These are phyloP conservation scores for Botrytis elliptica DNA, from an alignment of 2,329 filamentous ascomycete species.

Conservation along the genomic window DNA sequence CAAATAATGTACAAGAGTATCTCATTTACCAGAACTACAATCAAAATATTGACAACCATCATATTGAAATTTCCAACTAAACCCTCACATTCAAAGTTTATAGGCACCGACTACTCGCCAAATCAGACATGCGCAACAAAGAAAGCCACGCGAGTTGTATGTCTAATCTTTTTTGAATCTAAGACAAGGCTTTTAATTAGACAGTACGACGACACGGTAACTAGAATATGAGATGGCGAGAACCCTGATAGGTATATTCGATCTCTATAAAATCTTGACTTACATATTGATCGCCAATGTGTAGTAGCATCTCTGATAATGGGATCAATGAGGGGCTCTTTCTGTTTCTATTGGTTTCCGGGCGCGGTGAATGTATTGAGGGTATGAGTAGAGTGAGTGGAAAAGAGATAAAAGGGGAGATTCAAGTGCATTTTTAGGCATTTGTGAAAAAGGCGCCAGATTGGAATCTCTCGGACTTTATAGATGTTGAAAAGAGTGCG, in stretches of 20 bases:
- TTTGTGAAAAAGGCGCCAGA: background rate
- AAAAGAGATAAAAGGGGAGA: background rate
- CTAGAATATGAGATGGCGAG: background rate
- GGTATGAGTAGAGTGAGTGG: background rate
- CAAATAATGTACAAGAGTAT: background rate
- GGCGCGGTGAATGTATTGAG: background rate
- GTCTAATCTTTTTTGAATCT: background rate
- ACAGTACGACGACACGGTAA: background rate
- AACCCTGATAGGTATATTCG: background rate
- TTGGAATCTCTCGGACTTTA: fast-evolving
- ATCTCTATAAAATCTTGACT: background rate
- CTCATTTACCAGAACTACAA: background rate
- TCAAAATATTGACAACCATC: background rate
- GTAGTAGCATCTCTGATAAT: background rate
- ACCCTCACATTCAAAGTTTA: background rate
- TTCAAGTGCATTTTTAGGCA: background rate
- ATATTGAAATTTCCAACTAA: background rate
- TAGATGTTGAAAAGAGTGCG: fast-evolving
- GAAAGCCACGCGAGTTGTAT: background rate
- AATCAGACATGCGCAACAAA: background rate
- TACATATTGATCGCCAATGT: background rate
- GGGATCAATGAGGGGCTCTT: fast-evolving
- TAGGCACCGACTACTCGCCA: background rate
- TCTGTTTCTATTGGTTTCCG: background rate
- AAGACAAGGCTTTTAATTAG: background rate